Percentiles rank a stretch among this genome's conserved stretches.
These are phyloP conservation scores for Aspergillus latus DNA, from an alignment of 2,329 filamentous ascomycete species.

Conservation along the genomic window DNA sequence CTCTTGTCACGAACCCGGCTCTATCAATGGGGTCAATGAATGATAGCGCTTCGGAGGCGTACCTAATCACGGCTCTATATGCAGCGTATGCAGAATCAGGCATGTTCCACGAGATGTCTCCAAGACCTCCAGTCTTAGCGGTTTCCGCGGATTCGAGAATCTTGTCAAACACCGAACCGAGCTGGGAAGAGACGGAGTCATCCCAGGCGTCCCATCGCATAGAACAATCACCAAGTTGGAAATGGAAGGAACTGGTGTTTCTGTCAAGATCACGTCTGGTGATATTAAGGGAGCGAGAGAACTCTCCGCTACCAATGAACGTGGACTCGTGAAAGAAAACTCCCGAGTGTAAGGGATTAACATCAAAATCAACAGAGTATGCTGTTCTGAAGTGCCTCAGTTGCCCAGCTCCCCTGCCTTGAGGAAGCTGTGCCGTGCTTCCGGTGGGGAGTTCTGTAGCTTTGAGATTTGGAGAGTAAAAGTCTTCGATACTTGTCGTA, in stretches of 20 bases:
- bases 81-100: constrained; percentile 17
- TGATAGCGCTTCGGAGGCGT: constrained; percentile 49
- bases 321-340: constrained; percentile 58
- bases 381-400: constrained; percentile 50
- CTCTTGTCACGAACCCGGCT: constrained; percentile 44
- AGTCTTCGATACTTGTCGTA: constrained; percentile 47
- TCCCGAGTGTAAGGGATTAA: constrained; percentile 50
- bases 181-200: constrained; percentile 52
- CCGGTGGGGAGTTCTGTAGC: background rate
- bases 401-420: constrained; percentile 36
- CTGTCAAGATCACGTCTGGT: constrained; percentile 46
- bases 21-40: constrained; percentile 59
- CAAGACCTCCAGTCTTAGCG: constrained; percentile 16
- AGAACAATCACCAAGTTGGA: constrained; percentile 36
- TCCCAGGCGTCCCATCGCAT: constrained; percentile 57
- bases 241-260: constrained; percentile 37
- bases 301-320: constrained; percentile 59
- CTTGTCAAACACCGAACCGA: constrained; percentile 39
- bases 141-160: constrained; percentile 27
- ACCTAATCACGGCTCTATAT: constrained; percentile 50
- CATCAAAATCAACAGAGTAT: constrained; percentile 56
- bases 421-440: constrained; percentile 2
- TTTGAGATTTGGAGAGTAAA: constrained; percentile 23
- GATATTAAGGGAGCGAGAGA: constrained; percentile 48
- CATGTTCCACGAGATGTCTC: constrained; percentile 8